Base-by-base conservation (phyloP, 2,329 filamentous ascomycete species). In the Thelonectria discophora region DNA sequence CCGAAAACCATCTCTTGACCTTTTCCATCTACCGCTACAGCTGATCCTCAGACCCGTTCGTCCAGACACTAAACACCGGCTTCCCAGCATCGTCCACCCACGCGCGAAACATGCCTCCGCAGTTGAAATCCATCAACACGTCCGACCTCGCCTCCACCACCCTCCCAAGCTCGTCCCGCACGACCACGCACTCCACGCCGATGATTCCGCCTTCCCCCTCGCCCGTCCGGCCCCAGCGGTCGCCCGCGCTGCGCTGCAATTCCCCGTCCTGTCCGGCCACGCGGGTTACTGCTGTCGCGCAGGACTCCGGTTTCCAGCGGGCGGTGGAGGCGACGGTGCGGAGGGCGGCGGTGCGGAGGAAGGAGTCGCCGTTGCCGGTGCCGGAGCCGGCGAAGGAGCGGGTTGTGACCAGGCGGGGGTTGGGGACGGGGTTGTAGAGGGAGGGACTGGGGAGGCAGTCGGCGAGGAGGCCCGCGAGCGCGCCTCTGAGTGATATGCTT, bases 191-290 rank as follows among this genome's bases (percentile, higher is more conserved):
- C 71, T 93, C 90, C 47, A 94, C 90, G 0, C 92, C 93, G 69
- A 97, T 96, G 50, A 97, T 90, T 0, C 93, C 93, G 1, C 92
- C 93, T 72, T 91, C 86, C 0, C 93, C 93, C 73, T 97, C 93
- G 2, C 91, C 90, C 0, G 89, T 91, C 57, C 80, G 83, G 1
- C 83, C 82, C 90, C 92, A 95, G 43, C 92, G 83, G 20, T 88
- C 81, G 0, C 88, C 92, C 0, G 93, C 92, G 63, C 89, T 93
- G 66, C 80, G 83, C 74, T 94, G 86, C 18, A 97, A 80, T 71
- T 94, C 88, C 0, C 93, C 93, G 0, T 82, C 83, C 0, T 84
- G 87, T 0, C 93, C 94, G 0, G 88, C 84, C 10, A 97, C 83
- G 18, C 85, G 84, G 0, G 80, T 80, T 9, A 94, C 74, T 0